Conservation (phyloP, 208 protist species). For the Leishmania tropica region DNA sequence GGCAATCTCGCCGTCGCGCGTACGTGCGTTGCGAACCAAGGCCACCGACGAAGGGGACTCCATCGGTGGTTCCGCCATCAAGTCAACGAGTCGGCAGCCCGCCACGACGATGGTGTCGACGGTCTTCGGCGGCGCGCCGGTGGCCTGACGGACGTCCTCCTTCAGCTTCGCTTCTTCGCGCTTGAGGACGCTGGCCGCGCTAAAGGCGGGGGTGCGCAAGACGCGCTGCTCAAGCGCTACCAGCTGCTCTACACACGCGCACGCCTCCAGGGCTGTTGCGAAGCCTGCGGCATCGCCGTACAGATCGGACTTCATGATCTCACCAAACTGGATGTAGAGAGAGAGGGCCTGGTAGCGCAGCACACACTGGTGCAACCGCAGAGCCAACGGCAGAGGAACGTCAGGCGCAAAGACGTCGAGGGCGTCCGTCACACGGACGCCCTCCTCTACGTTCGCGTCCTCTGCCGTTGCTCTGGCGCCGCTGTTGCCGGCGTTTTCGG, state of each 20-base stretch:
- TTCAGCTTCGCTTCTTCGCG: conserved; percentile 21
- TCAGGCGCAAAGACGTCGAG: conserved; percentile 20
- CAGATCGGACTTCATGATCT: conserved; percentile 27
- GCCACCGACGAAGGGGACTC: neutral
- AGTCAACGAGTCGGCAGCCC: conserved; percentile 24
- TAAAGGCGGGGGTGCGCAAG: conserved; percentile 20
- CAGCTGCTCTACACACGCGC: conserved; percentile 25
- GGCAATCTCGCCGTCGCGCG: neutral
- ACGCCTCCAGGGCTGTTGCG: conserved; percentile 17
- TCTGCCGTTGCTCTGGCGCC: neutral
- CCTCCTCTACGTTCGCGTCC: neutral
- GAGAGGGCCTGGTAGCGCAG: conserved; percentile 50
- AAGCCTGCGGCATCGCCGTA: conserved; percentile 33
- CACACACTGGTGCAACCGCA: conserved; percentile 58
- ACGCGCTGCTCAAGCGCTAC: conserved; percentile 33
- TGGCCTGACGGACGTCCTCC: conserved; percentile 17
- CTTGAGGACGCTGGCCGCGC: conserved; percentile 14
- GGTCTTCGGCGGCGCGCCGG: conserved; percentile 1
- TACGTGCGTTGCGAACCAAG: neutral
- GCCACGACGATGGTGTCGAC: conserved; percentile 17
- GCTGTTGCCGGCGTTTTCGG: neutral
- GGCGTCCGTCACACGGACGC: conserved; percentile 18
- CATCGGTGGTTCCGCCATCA: conserved; percentile 16
- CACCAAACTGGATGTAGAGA: conserved; percentile 45
- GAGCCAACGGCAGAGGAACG: conserved; percentile 46